Conservation (phyloP, 1,139 yeast species). For the Zhuliangozyma blackwelliae region DNA sequence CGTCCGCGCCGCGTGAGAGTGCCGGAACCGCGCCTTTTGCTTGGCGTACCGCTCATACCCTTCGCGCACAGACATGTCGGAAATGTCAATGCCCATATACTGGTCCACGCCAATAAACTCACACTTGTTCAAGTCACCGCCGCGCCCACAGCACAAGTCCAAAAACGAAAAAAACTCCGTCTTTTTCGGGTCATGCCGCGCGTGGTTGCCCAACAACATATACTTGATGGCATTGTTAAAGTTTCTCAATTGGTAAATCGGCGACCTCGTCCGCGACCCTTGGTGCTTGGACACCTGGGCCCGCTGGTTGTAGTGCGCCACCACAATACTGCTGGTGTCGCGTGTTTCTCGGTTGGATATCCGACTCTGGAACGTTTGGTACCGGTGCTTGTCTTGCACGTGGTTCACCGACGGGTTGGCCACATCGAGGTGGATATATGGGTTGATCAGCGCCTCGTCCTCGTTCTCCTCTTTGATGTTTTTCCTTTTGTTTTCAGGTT, state of each 20-base stretch:
- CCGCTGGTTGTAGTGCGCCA: slow-evolving; percentile 82
- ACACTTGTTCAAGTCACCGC: slow-evolving; percentile 94
- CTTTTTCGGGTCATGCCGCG: slow-evolving; percentile 41
- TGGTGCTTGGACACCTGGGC: slow-evolving; percentile 64
- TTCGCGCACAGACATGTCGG: slow-evolving; percentile 82
- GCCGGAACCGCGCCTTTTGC: slow-evolving; percentile 38
- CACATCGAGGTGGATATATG: slow-evolving; percentile 29
- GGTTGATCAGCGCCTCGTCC: slow-evolving; percentile 16
- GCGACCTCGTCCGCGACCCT: slow-evolving; percentile 66
- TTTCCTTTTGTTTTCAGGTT: too few species aligned
- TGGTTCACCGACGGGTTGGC: slow-evolving; percentile 25
- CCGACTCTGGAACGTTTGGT: slow-evolving; percentile 40
- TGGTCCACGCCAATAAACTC: slow-evolving; percentile 68
- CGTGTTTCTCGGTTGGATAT: slow-evolving; percentile 31
- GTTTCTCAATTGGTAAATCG: slow-evolving; percentile 78
- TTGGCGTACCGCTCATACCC: slow-evolving; percentile 69
- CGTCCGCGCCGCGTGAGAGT: slow-evolving; percentile 30
- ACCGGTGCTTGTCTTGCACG: slow-evolving; percentile 9
- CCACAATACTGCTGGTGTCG: slow-evolving; percentile 58
- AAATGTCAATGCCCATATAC: slow-evolving; percentile 86
- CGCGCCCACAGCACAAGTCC: slow-evolving; percentile 96
- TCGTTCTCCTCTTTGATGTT: neutral
- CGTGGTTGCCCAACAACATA: slow-evolving; percentile 71
- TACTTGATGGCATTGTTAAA: slow-evolving; percentile 92
- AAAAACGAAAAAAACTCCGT: slow-evolving; percentile 47